phyloP scores from a whole-genome alignment of 78 protist species.

The Neovahlkampfia damariscottae region DNA sequence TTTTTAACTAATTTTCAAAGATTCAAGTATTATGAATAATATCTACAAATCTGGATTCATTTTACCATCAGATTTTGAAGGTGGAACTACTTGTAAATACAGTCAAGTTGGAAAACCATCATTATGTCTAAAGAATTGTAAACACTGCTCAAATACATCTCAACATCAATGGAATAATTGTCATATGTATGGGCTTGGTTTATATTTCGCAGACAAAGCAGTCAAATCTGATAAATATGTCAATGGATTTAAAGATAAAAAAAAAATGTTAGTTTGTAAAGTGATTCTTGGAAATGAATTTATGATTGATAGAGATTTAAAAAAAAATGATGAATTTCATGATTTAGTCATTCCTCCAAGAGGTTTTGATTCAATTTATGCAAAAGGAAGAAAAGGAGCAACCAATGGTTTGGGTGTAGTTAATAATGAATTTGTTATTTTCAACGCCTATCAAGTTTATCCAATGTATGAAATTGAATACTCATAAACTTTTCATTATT shows the following conservation, averaged over 20 bases:
- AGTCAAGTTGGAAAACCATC: too few relatives aligned
- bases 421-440: neutral
- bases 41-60: too few relatives aligned
- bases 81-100: too few relatives aligned
- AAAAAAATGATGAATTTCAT: neutral
- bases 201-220: constrained; percentile 8
- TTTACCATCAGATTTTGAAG: too few relatives aligned
- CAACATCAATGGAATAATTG: neutral
- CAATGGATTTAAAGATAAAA: neutral
- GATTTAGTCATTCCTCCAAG: neutral
- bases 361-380: neutral
- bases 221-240: neutral
- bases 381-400: too few relatives aligned
- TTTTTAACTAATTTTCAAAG: too few relatives aligned
- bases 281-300: constrained; percentile 1
- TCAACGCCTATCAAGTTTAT: neutral
- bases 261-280: neutral
- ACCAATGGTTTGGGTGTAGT: neutral
- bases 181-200: constrained; percentile 5
- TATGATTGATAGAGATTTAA: neutral
- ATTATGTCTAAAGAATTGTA: neutral
- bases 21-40: too few relatives aligned
- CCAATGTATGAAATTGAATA: constrained; percentile 2
- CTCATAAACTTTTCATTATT: too few relatives aligned
- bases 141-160: neutral